Conservation (phyloP, 2,329 filamentous ascomycete genomes). For the Lasiodiplodia hormozganensis region DNA sequence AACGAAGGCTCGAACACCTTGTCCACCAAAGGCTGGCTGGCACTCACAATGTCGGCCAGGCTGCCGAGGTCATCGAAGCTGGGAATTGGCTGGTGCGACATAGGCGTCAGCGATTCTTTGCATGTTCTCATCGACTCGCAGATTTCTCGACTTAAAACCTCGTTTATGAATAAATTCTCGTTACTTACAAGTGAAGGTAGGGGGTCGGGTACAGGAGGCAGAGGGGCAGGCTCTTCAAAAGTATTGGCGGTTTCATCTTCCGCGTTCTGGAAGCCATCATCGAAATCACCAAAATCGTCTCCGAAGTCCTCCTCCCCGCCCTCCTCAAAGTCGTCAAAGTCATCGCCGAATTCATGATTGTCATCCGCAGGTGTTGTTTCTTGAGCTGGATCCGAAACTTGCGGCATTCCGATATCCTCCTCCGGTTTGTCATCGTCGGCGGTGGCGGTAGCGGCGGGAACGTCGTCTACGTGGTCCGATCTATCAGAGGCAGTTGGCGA, state of each 20-base stretch:
- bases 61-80: conserved; percentile 68
- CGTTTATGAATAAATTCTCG: conserved; percentile 43
- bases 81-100: conserved; percentile 64
- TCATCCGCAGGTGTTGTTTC: conserved; percentile 62
- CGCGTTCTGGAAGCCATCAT: conserved; percentile 29
- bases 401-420: conserved; percentile 32
- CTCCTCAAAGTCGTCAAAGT: conserved; percentile 71
- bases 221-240: conserved; percentile 48
- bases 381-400: conserved; percentile 37
- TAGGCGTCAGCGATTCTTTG: conserved; percentile 38
- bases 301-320: conserved; percentile 61
- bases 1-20: conserved; percentile 59
- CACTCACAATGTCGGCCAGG: conserved; percentile 63
- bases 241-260: conserved; percentile 46
- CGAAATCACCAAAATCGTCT: conserved; percentile 57
- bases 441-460: conserved; percentile 34
- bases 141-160: conserved; percentile 36
- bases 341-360: conserved; percentile 74
- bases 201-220: conserved; percentile 49
- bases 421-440: conserved; percentile 31
- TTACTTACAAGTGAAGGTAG: conserved; percentile 58
- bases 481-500: conserved; percentile 61
- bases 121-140: conserved; percentile 23
- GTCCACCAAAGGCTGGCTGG: conserved; percentile 71
- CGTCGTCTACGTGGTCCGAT: conserved; percentile 54